These are phyloP conservation scores for Verticillium klebahnii DNA, from an alignment of 2,329 filamentous ascomycete species.

Conservation along the genomic window DNA sequence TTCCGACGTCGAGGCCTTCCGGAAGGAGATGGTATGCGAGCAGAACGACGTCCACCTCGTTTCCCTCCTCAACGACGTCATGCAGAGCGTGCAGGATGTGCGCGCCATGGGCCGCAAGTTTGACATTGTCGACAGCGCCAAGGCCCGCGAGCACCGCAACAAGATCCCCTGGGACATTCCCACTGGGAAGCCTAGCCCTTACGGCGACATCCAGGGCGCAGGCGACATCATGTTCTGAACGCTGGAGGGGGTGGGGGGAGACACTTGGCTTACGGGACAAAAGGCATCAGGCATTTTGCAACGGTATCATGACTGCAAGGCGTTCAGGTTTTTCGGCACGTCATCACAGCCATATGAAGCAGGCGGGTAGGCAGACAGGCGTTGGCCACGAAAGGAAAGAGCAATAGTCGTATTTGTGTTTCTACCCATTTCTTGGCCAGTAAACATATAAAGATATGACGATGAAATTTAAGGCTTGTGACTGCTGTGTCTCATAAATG, in stretches of 20 bases:
- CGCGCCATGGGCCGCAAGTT: conserved; percentile 75
- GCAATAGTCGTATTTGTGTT: background rate
- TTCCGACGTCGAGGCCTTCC: conserved; percentile 59
- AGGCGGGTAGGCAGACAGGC: background rate
- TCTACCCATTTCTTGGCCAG: background rate
- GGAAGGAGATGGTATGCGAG: conserved; percentile 69
- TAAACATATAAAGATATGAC: background rate
- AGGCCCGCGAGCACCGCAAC: conserved; percentile 12
- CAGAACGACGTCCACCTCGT: conserved; percentile 80
- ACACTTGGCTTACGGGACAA: background rate
- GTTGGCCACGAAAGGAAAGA: background rate
- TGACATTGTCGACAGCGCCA: conserved; percentile 46
- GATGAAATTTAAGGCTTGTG: background rate
- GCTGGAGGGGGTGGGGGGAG: background rate
- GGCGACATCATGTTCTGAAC: conserved; percentile 19
- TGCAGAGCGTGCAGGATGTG: conserved; percentile 66
- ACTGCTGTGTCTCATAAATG: no score
- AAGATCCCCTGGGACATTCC: background rate
- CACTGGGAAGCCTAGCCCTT: conserved; percentile 8
- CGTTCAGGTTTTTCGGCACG: background rate
- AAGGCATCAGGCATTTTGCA: background rate
- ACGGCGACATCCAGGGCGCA: conserved; percentile 14
- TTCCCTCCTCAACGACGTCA: conserved; percentile 68
- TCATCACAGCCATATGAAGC: background rate
- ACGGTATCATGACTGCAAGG: conserved; percentile 2